A percentile compares a stretch with the other conserved stretches of the same genome.
phyloP scores from a whole-genome alignment of 2,329 filamentous ascomycete genomes.

The Aspergillus candidus region DNA sequence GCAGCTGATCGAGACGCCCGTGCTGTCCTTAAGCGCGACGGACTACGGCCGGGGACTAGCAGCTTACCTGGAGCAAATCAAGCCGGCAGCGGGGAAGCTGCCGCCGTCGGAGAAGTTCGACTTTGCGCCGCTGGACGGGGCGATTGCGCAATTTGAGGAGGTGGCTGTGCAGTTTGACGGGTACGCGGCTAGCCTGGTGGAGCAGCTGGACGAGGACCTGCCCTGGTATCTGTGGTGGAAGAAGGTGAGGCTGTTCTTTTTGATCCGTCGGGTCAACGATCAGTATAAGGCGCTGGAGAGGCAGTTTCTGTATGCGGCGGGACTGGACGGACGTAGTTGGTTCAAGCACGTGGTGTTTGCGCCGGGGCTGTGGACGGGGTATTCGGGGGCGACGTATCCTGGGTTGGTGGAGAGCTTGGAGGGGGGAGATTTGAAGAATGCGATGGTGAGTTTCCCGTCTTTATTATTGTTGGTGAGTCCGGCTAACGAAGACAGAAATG shows the following conservation, averaged over 20 bases:
- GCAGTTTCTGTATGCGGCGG: constrained; percentile 67
- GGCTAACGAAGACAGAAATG: constrained; percentile 31
- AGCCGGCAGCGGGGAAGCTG: constrained; percentile 21
- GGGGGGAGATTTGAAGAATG: constrained; percentile 41
- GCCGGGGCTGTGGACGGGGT: constrained; percentile 85
- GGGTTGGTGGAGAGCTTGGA: constrained; percentile 59
- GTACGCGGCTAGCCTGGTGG: constrained; percentile 41
- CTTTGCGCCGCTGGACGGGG: constrained; percentile 44
- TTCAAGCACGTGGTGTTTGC: constrained; percentile 96
- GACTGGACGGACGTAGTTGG: constrained; percentile 74
- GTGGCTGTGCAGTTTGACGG: constrained; percentile 48
- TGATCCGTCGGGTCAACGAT: constrained; percentile 63
- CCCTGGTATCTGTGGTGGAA: constrained; percentile 76
- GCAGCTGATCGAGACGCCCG: constrained; percentile 54
- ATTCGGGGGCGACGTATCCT: constrained; percentile 66
- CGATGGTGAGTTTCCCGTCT: constrained; percentile 44
- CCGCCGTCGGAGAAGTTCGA: constrained; percentile 25
- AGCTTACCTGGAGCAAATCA: constrained; percentile 35
- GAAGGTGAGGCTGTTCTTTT: constrained; percentile 57
- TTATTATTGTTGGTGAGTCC: not conserved
- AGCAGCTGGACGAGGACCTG: constrained; percentile 49
- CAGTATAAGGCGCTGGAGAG: constrained; percentile 83
- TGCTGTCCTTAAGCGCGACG: constrained; percentile 59
- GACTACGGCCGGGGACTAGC: constrained; percentile 57
- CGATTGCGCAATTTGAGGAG: constrained; percentile 46